Base-by-base conservation (phyloP, 2,329 filamentous ascomycete species). In the Diplodia mutila region DNA sequence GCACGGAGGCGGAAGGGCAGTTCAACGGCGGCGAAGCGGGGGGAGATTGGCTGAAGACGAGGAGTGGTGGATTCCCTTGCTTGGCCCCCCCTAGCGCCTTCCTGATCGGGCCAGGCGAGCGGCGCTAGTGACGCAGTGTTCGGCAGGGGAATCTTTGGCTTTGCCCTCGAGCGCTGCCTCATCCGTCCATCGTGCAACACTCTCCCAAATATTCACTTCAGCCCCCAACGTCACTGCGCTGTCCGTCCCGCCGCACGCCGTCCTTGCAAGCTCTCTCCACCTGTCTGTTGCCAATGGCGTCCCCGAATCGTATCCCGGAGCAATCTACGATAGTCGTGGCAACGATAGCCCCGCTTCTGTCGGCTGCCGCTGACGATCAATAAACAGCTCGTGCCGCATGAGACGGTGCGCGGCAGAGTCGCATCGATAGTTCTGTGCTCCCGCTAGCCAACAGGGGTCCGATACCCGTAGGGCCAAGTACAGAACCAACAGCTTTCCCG, bases 11-110 rank as follows among this genome's bases (percentile, higher is more conserved):
- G 1, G 42, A n/a, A 7, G 59, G 42, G 42, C n/a, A 49, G 25
- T 4, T 25, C 5, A 23, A 32, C 37, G 55, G 55, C 21, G 16
- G 25, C 34, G 34, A 4, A 7, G 34, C 34, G 3, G 32, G 1
- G 37, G 18, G 16, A 32, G 42, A 34, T 18, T 12, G 9, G 59
- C 32, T 51, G 46, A 51, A 3, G 46, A 34, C 48, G 59, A 23
- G 39, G n/a, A 25, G 53, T 32, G 16, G 25, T 16, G 12, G 51
- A 37, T 29, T 23, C 18, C 46, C 42, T 12, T 48, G 57, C 57
- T 49, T 61, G 57, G 57, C 57, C 14, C 16, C n/a, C 11, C 42
- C 46, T 37, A 23, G 59, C 59, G 59, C 59, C 59, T 63, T 42
- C 59, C 59, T 39, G 42, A 51, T 63, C 27, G 0, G 34, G 49